Percentiles rank a stretch among this genome's conserved stretches.
These are phyloP conservation scores for Epichloe festucae DNA, from an alignment of 2,329 filamentous ascomycete genomes.

Conservation along the genomic window DNA sequence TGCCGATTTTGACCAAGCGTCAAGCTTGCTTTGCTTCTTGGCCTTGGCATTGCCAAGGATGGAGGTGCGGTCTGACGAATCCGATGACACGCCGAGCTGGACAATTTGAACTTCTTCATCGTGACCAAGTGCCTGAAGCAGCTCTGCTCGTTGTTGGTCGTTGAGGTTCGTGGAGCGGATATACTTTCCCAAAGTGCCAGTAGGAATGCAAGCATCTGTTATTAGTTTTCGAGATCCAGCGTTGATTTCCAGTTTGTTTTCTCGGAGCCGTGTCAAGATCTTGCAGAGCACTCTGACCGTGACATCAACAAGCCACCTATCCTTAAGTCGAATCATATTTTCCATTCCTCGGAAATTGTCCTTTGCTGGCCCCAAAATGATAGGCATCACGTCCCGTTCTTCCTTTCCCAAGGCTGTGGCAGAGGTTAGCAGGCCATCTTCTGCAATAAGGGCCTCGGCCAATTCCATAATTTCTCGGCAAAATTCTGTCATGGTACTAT, in stretches of 20 bases:
- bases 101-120: slow-evolving; percentile 40
- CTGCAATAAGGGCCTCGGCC: slow-evolving; percentile 70
- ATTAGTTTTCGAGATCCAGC: slow-evolving; percentile 47
- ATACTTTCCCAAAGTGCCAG: slow-evolving; percentile 38
- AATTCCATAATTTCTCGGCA: slow-evolving; percentile 93
- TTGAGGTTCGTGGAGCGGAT: slow-evolving; percentile 66
- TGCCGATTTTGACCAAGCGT: slow-evolving; percentile 46
- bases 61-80: slow-evolving; percentile 10
- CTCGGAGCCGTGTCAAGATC: slow-evolving; percentile 67
- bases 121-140: slow-evolving; percentile 50
- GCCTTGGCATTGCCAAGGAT: slow-evolving; percentile 19
- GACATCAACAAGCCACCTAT: slow-evolving; percentile 71
- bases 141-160: slow-evolving; percentile 71
- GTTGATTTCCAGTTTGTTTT: slow-evolving; percentile 61
- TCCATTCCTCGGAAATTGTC: slow-evolving; percentile 54
- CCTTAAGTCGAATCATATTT: slow-evolving; percentile 81
- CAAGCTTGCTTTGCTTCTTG: slow-evolving; percentile 48
- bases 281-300: slow-evolving; percentile 75
- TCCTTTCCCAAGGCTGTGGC: slow-evolving; percentile 31
- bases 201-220: slow-evolving; percentile 50
- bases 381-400: slow-evolving; percentile 26
- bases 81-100: slow-evolving; percentile 21
- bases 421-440: slow-evolving; percentile 72
- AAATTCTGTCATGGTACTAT: slow-evolving; percentile 74
- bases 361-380: slow-evolving; percentile 26